These are phyloP conservation scores for Aspergillus sp. DNA, from an alignment of 2,329 filamentous ascomycete genomes.

Conservation along the genomic window DNA sequence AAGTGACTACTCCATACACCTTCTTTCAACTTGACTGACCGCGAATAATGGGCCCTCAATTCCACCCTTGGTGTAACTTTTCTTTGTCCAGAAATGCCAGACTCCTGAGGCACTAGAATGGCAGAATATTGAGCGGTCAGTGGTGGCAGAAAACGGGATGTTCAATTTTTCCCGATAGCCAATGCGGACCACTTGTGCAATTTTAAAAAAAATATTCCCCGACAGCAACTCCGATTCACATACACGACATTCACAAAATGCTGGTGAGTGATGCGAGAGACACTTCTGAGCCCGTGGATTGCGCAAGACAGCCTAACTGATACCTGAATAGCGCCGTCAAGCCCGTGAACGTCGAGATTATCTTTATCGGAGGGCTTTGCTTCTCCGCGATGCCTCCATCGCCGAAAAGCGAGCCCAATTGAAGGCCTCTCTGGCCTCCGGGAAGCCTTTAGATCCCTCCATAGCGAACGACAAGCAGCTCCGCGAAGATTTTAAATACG, in stretches of 20 bases:
- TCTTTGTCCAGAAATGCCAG: too few species aligned
- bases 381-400: constrained; percentile 83
- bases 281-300: not conserved
- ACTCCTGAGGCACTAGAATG: too few species aligned
- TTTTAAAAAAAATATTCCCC: constrained; percentile 31
- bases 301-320: constrained; percentile 2
- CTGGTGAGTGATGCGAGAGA: constrained; percentile 17
- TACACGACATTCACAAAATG: constrained; percentile 17
- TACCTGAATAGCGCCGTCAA: constrained; percentile 53
- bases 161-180: constrained; percentile 14
- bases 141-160: too few species aligned
- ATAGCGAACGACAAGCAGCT: constrained; percentile 81
- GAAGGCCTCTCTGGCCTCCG: constrained; percentile 76
- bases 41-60: too few species aligned
- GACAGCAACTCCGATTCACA: constrained; percentile 2
- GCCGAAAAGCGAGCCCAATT: constrained; percentile 84
- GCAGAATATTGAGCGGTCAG: too few species aligned
- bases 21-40: too few species aligned
- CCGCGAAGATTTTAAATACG: constrained; percentile 84
- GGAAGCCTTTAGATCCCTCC: constrained; percentile 71
- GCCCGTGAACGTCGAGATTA: constrained; percentile 75
- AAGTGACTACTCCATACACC: too few species aligned
- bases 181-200: constrained; percentile 19
- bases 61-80: too few species aligned
- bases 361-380: constrained; percentile 80